Conservation (phyloP, 345 rosid species). For the Eucalyptus cloeziana region DNA sequence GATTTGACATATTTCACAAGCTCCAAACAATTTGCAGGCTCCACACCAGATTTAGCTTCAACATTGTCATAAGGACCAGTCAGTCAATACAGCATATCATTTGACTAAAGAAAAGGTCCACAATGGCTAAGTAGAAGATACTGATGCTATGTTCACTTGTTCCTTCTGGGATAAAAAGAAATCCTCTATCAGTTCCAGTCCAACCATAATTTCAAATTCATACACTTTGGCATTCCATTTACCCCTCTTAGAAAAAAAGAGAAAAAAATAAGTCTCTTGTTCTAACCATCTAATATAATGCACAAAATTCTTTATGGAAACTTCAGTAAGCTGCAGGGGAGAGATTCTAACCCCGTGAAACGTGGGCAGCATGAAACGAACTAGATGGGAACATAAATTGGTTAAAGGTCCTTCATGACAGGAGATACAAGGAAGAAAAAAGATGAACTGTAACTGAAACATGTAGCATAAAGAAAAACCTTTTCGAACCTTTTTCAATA, state of each 20-base stretch:
- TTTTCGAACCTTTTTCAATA: not conserved
- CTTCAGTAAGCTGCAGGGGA: not conserved
- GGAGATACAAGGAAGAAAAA: not conserved
- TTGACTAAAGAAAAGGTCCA: not conserved
- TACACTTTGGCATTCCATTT: not conserved
- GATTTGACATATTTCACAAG: constrained; percentile 60
- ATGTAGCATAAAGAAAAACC: not conserved
- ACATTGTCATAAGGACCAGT: not conserved
- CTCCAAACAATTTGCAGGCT: constrained; percentile 61
- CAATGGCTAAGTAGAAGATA: not conserved
- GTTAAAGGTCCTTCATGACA: not conserved
- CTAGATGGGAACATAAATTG: not conserved
- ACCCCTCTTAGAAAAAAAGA: not conserved
- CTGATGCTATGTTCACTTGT: not conserved
- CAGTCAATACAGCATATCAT: not conserved
- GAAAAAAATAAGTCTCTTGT: not conserved
- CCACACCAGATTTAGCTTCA: constrained; percentile 86
- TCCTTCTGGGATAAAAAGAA: not conserved
- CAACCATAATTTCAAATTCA: not conserved
- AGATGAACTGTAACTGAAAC: not conserved
- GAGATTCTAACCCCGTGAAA: not conserved
- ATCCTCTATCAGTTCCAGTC: not conserved
- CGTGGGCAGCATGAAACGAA: not conserved
- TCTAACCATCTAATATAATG: not conserved
- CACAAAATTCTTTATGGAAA: not conserved